Conservation (phyloP, 257 asterid genomes). For the Solanum bulbocastanum region DNA sequence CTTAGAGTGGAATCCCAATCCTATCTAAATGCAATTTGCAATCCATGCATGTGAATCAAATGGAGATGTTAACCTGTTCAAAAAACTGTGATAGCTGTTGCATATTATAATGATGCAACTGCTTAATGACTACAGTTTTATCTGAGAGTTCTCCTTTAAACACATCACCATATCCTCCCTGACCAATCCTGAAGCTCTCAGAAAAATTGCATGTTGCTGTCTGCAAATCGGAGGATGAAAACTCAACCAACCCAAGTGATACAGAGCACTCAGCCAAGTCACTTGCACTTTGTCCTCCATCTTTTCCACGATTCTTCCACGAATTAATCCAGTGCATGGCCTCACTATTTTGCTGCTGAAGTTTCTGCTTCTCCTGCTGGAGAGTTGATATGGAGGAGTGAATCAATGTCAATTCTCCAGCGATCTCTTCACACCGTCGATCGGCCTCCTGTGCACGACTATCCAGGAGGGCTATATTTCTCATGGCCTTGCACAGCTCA, state of each 20-base stretch:
- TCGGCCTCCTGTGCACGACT: constrained; percentile 54
- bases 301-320: constrained; percentile 34
- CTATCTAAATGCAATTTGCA: neutral
- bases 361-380: constrained; percentile 46
- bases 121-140: constrained; percentile 66
- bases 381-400: constrained; percentile 42
- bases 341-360: constrained; percentile 45
- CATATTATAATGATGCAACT: constrained; percentile 36
- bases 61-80: constrained; percentile 31
- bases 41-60: neutral
- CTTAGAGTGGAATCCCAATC: neutral
- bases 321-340: constrained; percentile 50
- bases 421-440: constrained; percentile 39
- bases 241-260: constrained; percentile 35
- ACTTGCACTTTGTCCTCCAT: constrained; percentile 7
- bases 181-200: constrained; percentile 62
- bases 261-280: constrained; percentile 5
- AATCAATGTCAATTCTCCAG: constrained; percentile 50
- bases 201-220: constrained; percentile 73
- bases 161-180: constrained; percentile 58
- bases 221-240: constrained; percentile 49
- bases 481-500: constrained; percentile 42
- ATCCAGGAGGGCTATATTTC: constrained; percentile 48
- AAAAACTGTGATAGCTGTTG: constrained; percentile 43
- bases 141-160: constrained; percentile 67